These are phyloP conservation scores for Cryptosporidium baileyi DNA, from an alignment of 169 alveolate species.

Conservation along the genomic window DNA sequence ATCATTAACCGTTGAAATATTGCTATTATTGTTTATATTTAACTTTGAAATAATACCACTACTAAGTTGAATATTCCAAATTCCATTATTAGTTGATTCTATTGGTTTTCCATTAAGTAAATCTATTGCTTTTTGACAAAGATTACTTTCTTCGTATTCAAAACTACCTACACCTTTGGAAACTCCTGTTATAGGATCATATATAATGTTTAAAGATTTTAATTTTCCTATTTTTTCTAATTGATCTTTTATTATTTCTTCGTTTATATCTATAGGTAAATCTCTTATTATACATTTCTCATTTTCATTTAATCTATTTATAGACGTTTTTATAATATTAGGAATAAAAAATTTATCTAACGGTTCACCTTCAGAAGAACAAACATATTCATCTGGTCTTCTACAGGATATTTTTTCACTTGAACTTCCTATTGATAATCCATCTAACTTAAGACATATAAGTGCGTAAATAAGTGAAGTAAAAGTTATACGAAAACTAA, in stretches of 20 bases:
- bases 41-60: not conserved
- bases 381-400: not conserved
- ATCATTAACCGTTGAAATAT: not conserved
- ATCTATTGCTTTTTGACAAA: slow-evolving; percentile 35
- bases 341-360: slow-evolving; percentile 9
- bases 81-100: slow-evolving; percentile 29
- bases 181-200: slow-evolving; percentile 54
- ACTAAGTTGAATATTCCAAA: slow-evolving; percentile 53
- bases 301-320: not conserved
- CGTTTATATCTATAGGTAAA: slow-evolving; percentile 31
- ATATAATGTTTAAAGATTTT: slow-evolving; percentile 8
- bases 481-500: slow-evolving; percentile 7
- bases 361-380: not conserved
- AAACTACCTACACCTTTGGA: slow-evolving; percentile 52
- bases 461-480: not conserved
- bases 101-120: slow-evolving; percentile 45
- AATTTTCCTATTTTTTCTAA: slow-evolving; percentile 41
- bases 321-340: not conserved
- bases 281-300: slow-evolving; percentile 29
- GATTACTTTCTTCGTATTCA: slow-evolving; percentile 38
- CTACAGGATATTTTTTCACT: slow-evolving; percentile 1
- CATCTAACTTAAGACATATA: slow-evolving; percentile 25
- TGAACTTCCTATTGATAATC: not conserved
- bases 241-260: slow-evolving; percentile 10
- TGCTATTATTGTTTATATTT: not conserved